Conservation (phyloP, 495 filamentous ascomycete genomes). For the Xylaria acuta region DNA sequence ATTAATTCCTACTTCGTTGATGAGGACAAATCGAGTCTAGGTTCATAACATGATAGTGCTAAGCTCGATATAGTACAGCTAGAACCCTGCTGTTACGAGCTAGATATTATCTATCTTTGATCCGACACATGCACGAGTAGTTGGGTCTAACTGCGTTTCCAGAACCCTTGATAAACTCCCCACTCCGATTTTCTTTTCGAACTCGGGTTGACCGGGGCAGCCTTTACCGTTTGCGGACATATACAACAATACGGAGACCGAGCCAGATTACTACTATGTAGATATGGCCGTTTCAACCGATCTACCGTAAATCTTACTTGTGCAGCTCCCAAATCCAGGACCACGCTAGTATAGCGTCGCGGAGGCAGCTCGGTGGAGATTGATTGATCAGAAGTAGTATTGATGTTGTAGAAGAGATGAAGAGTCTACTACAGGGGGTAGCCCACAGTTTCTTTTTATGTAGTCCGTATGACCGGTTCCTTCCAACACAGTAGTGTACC, state of each 20-base stretch:
- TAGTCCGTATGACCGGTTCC: no score
- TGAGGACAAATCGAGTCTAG: background rate
- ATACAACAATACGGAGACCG: background rate
- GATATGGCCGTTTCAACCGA: background rate
- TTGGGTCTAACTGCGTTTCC: background rate
- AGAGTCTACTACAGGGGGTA: no score
- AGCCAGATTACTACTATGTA: background rate
- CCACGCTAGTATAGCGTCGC: background rate
- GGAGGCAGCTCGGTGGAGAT: background rate
- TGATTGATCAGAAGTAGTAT: no score
- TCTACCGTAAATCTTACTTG: background rate
- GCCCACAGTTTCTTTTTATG: no score
- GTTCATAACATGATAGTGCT: background rate
- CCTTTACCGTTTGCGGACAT: background rate
- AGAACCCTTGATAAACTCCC: no score
- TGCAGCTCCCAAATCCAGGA: background rate
- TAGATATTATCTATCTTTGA: background rate
- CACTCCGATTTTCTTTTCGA: no score
- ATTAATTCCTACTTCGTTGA: background rate
- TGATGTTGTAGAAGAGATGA: no score
- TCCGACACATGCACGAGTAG: background rate
- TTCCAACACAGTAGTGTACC: no score
- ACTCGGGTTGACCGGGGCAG: no score
- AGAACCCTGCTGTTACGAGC: background rate
- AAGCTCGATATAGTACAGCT: background rate